Base-by-base conservation (phyloP, 768 basidiomycete species). In the Pleurotus salmoneostramineus region DNA sequence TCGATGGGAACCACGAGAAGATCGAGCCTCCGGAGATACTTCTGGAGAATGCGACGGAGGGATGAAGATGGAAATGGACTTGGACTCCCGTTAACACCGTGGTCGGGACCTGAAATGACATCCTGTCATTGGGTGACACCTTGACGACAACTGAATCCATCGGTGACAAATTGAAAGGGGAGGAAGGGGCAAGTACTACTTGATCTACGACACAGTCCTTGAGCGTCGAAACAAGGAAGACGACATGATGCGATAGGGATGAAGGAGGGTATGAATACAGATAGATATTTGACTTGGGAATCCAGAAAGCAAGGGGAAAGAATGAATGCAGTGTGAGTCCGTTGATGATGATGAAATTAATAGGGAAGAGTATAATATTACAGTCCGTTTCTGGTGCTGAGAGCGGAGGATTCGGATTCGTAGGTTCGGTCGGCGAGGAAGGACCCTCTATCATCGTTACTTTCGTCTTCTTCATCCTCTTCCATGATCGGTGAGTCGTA, bases 401-500 rank as follows among this genome's bases (percentile, higher is more conserved):
- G 37, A 14, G 52, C 43, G 36, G 52, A 54, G 52, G 15, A 40
- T 40, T 54, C 52, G 27, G 52, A 54, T 40, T 54, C 52, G 35
- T 54, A 42, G 52, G 52, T 54, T n/a, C 14, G 52, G 15, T 40
- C 27, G 44, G 17, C 56, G 32, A 43, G 31, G 48, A 34, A 45
- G 8, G 58, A 35, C 36, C 11, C 45, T 44, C 51, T 37, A 36
- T 58, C 57, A 31, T 58, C 51, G 11, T 51, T 56, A 36, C 44
- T 60, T 44, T 54, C 52, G 5, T 15, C 44, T 45, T 85, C 85
- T 58, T 87, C 84, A 37, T 84, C 85, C 64, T 86, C 87, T 68
- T 89, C 88, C 14, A 78, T 71, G 58, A 89, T 87, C 31, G 87
- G 81, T 35, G 78, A 80, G 58, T 88, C 87, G 67, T 79, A 76